Conservation (phyloP, 116 monocot species). For the Posidonia oceanica region DNA sequence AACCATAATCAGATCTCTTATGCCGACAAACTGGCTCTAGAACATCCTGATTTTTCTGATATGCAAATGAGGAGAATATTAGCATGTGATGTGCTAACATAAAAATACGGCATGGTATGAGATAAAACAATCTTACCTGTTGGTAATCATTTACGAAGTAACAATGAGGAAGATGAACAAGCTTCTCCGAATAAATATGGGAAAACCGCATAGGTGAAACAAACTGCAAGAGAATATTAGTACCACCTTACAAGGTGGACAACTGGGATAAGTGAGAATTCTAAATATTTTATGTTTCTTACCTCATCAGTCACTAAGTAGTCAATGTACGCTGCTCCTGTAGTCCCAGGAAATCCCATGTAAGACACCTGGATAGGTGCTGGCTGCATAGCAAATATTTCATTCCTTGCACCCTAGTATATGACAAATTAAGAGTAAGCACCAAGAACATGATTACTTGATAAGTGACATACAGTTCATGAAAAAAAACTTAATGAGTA, state of each 20-base stretch:
- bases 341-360: conserved; percentile 98
- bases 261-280: background rate
- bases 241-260: background rate
- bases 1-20: conserved; percentile 87
- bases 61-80: background rate
- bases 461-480: no score
- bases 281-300: background rate
- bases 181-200: conserved; percentile 92
- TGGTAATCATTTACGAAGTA: conserved; percentile 98
- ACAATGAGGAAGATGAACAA: conserved; percentile 91
- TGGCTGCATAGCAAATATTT: conserved; percentile 95
- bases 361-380: conserved; percentile 97
- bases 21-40: conserved; percentile 57
- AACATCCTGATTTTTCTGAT: conserved; percentile 78
- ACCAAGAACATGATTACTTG: no score
- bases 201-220: conserved; percentile 65
- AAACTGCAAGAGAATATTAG: conserved; percentile 40
- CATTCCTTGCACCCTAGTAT: conserved; percentile 83
- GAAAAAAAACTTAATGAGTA: no score
- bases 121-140: conserved; percentile 18
- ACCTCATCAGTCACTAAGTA: conserved; percentile 98
- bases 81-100: background rate
- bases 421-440: background rate
- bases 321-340: conserved; percentile 90
- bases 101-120: background rate